These are phyloP conservation scores for Gracilaria vermiculophylla DNA, from an alignment of 23 red algal genomes.

Conservation along the genomic window DNA sequence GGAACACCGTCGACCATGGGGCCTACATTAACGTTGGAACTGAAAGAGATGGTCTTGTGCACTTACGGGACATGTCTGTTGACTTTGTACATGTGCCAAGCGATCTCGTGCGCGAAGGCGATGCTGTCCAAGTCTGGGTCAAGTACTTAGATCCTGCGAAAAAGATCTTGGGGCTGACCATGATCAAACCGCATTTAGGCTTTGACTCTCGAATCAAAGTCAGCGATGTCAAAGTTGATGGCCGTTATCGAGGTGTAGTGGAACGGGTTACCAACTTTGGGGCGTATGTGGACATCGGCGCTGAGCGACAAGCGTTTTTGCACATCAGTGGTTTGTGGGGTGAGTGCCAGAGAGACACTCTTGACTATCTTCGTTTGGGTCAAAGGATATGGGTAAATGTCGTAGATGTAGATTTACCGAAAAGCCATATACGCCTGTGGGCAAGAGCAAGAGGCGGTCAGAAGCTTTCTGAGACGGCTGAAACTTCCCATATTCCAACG, in stretches of 20 bases:
- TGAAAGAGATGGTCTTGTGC: slow-evolving; percentile 76
- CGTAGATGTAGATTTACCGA: slow-evolving; percentile 25
- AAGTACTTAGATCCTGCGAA: slow-evolving; percentile 73
- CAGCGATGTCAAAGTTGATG: slow-evolving; percentile 33
- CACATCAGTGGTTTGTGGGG: slow-evolving; percentile 81
- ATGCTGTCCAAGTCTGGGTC: slow-evolving; percentile 77
- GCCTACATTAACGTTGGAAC: slow-evolving; percentile 83
- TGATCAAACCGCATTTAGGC: slow-evolving; percentile 63
- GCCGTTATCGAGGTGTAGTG: slow-evolving; percentile 50
- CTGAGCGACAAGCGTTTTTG: slow-evolving; percentile 81
- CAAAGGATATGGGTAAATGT: slow-evolving; percentile 57
- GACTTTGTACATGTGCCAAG: slow-evolving; percentile 72
- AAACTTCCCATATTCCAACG: background rate
- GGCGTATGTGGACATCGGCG: slow-evolving; percentile 88
- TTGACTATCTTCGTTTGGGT: slow-evolving; percentile 73
- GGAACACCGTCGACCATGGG: slow-evolving; percentile 62
- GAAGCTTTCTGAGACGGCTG: background rate
- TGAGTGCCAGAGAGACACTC: slow-evolving; percentile 54
- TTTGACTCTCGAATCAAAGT: slow-evolving; percentile 36
- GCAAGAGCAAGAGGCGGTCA: slow-evolving; percentile 20
- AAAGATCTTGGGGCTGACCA: slow-evolving; percentile 58
- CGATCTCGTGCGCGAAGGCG: slow-evolving; percentile 63
- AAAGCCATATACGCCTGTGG: slow-evolving; percentile 30
- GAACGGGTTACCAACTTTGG: slow-evolving; percentile 88
- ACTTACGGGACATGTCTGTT: slow-evolving; percentile 75